Evolutionary conservation across 1,284 basidiomycete genomes (phyloP).

Genomic region (Somion occarium): DNA sequence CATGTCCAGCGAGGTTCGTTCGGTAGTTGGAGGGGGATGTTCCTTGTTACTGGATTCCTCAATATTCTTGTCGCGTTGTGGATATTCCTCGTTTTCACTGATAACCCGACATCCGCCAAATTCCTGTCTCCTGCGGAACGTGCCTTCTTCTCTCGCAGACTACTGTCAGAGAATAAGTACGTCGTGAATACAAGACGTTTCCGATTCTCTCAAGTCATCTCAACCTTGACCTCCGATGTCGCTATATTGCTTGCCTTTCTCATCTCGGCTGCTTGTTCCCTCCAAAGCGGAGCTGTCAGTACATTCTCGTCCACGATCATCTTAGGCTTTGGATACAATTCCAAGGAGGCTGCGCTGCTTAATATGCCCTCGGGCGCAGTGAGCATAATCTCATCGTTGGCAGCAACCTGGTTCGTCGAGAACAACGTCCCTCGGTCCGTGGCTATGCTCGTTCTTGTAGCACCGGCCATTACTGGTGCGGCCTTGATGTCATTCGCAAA

Average conservation of each 20-base stretch:
- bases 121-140: slow-evolving; percentile 5
- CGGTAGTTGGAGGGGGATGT: slow-evolving; percentile 10
- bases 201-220: not conserved
- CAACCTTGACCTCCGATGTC: slow-evolving; percentile 2
- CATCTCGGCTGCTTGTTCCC: not conserved
- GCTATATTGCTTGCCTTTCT: slow-evolving; percentile 7
- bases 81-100: slow-evolving; percentile 2
- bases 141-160: not conserved
- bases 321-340: slow-evolving; percentile 6
- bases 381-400: slow-evolving; percentile 4
- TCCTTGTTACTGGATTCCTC: slow-evolving; percentile 5
- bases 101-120: slow-evolving; percentile 3
- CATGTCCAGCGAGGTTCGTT: slow-evolving; percentile 7
- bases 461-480: slow-evolving; percentile 3
- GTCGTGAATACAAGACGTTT: not conserved
- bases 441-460: slow-evolving; percentile 7
- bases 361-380: slow-evolving; percentile 9
- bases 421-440: slow-evolving; percentile 4
- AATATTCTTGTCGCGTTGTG: slow-evolving; percentile 8
- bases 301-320: slow-evolving; percentile 8
- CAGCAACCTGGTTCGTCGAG: slow-evolving; percentile 6
- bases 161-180: slow-evolving; percentile 4
- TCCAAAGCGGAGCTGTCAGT: slow-evolving; percentile 7
- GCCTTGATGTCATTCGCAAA: slow-evolving; percentile 5
- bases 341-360: slow-evolving; percentile 6